phyloP scores from a whole-genome alignment of 148 eudicot species.

The Amaranthus cruentus region DNA sequence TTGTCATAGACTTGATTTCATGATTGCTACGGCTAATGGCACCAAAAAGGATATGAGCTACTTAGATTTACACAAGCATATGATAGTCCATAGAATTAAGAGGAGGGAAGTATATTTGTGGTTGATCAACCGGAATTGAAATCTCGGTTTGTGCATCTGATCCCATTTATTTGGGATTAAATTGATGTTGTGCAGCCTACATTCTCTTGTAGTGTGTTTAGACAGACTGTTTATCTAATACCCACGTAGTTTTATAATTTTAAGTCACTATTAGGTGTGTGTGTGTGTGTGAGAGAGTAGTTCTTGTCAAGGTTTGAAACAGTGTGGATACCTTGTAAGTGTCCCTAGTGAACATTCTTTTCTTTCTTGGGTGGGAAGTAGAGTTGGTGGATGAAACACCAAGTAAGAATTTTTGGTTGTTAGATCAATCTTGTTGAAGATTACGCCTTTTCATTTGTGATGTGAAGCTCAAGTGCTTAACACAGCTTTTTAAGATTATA shows the following conservation, averaged over 20 bases:
- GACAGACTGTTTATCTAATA: not conserved
- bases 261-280: not conserved
- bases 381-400: too few species aligned
- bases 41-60: slow-evolving; percentile 2
- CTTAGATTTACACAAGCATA: not conserved
- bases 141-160: too few species aligned
- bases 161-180: too few species aligned
- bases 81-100: too few species aligned
- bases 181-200: too few species aligned
- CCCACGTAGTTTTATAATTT: not conserved
- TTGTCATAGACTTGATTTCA: slow-evolving; percentile 2
- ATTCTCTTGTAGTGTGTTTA: not conserved
- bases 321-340: not conserved
- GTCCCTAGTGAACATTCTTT: too few species aligned
- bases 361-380: too few species aligned
- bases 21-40: not conserved
- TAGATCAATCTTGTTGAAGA: too few species aligned
- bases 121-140: too few species aligned
- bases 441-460: not conserved
- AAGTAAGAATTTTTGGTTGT: too few species aligned
- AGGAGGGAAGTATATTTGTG: too few species aligned
- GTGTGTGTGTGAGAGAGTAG: not conserved
- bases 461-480: not conserved
- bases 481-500: not conserved
- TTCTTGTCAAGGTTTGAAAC: not conserved